Base-by-base conservation (phyloP, 805 yeast genomes). In the Metschnikowia borealis region DNA sequence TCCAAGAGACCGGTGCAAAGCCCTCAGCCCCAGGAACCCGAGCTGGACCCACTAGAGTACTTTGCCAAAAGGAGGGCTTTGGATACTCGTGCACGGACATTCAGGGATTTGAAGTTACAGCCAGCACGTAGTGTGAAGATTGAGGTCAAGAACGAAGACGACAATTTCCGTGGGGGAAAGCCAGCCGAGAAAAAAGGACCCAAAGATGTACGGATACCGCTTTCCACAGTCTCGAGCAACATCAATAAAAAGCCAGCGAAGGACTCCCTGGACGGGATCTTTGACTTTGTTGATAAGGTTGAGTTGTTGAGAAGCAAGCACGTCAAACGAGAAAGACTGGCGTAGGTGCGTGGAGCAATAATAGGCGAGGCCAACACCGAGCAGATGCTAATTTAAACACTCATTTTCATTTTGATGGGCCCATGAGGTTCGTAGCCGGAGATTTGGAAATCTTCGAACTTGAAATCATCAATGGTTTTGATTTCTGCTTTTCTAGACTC, bases 351-450 rank as follows among this genome's bases (percentile, higher is more conserved):
- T 5, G 26, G 17, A 1, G 17, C 21, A n/a, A 7, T 14, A 8
- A 26, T 26, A 26, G 29, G 29, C 29, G 29, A 14, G 31, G 18
- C 14, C 6, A n/a, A 8, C 13, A n/a, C n/a, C 29, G 11, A 6
- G n/a, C 29, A 18, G 13, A 23, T 6, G 31, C 18, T 18, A n/a
- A 14, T 23, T 34, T 74, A 94, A 29, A 94, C 99, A 65, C 97
- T 90, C 99, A 94, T 94, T 60, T 88, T 86, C 99, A 94, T 94
- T 58, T 86, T 87, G 59, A 94, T 92, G 54, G 83, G 83, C 2
- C 82, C 79, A 62, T 89, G 84, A 2, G 97, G 97, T 47, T 87
- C 74, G 67, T 94, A 94, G 47, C 81, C 88, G 2, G 71, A 71
- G 43, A 94, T 83, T 60, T 84, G 89, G 61, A 94, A 91, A 67